These are phyloP conservation scores for Penicillium hordei DNA, from an alignment of 2,329 filamentous ascomycete genomes.

Conservation along the genomic window DNA sequence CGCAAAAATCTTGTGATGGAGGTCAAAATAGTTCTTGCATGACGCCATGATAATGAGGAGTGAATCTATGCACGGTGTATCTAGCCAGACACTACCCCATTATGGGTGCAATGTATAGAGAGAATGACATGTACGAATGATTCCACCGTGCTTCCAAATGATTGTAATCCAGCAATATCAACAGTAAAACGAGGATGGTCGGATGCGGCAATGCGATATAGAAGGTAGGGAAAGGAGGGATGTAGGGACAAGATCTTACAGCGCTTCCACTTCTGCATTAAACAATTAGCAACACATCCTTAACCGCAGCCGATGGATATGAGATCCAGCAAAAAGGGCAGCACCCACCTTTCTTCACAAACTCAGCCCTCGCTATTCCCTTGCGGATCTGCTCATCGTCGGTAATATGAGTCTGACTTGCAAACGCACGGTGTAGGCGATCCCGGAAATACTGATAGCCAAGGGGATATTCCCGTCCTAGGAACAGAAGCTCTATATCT, in stretches of 20 bases:
- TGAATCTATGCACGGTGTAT: conserved; percentile 13
- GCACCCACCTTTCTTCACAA: conserved; percentile 78
- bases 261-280: conserved; percentile 76
- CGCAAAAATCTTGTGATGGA: conserved; percentile 5
- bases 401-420: conserved; percentile 66
- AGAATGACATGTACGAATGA: conserved; percentile 19
- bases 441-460: conserved; percentile 81
- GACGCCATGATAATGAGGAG: conserved; percentile 26
- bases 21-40: conserved; percentile 17
- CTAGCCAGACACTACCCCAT: conserved; percentile 20
- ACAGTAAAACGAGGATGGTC: neutral
- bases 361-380: conserved; percentile 76
- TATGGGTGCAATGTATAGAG: conserved; percentile 20
- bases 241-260: conserved; percentile 59
- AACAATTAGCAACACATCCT: conserved; percentile 1
- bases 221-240: neutral
- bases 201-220: neutral
- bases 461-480: conserved; percentile 82
- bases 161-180: neutral
- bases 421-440: conserved; percentile 81
- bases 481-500: conserved; percentile 70
- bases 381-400: conserved; percentile 74
- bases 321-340: neutral
- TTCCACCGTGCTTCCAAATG: neutral
- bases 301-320: neutral